These are phyloP conservation scores for Lentinula aciculospora DNA, from an alignment of 768 basidiomycete species.

Conservation along the genomic window DNA sequence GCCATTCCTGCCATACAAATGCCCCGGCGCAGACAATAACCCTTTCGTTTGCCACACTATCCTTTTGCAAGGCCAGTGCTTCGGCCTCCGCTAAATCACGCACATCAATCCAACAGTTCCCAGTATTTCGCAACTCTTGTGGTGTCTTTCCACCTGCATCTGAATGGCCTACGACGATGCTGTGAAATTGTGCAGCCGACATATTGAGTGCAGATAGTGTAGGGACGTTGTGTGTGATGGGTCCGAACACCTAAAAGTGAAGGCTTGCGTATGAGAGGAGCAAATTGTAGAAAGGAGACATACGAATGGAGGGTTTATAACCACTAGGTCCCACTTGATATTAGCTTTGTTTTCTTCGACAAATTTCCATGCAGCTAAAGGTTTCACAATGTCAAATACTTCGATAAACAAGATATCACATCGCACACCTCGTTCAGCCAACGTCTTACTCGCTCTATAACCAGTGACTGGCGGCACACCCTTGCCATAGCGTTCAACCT, in stretches of 20 bases:
- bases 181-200: conserved; percentile 26
- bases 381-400: background rate
- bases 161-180: conserved; percentile 13
- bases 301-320: conserved; percentile 52
- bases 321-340: conserved; percentile 45
- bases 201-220: conserved; percentile 30
- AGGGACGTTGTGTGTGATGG: conserved; percentile 35
- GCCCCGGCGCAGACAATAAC: conserved; percentile 42
- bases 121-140: conserved; percentile 15
- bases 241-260: conserved; percentile 17
- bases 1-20: conserved; percentile 30
- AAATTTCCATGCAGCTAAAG: conserved; percentile 37
- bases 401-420: background rate
- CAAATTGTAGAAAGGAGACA: conserved; percentile 9
- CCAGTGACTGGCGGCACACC: conserved; percentile 32
- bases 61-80: conserved; percentile 41
- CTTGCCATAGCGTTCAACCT: conserved; percentile 43
- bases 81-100: conserved; percentile 56
- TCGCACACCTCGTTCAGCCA: conserved; percentile 52
- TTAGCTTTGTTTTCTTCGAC: conserved; percentile 34
- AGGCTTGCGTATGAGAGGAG: background rate
- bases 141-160: conserved; percentile 13
- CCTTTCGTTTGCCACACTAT: conserved; percentile 50
- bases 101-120: conserved; percentile 41
- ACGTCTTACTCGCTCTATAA: conserved; percentile 59